A percentile compares a stretch with the other conserved stretches of the same genome.
These are phyloP conservation scores for Myriosclerotinia scirpicola DNA, from an alignment of 2,329 filamentous ascomycete species.

Conservation along the genomic window DNA sequence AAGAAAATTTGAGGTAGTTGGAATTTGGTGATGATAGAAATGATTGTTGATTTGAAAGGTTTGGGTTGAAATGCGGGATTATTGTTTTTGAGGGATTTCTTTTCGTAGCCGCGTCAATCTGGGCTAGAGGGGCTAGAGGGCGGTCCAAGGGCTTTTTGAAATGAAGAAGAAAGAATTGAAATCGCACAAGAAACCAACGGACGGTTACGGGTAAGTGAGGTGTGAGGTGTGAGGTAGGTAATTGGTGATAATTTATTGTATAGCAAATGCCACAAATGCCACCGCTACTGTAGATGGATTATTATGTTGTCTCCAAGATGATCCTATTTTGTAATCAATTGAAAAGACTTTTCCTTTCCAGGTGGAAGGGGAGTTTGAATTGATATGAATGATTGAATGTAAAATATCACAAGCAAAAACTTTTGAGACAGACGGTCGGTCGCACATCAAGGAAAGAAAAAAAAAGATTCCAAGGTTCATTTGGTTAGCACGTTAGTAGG, in stretches of 20 bases:
- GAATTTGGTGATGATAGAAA: slow-evolving; percentile 11
- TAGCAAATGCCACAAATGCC: not conserved
- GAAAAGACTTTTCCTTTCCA: not conserved
- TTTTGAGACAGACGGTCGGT: not conserved
- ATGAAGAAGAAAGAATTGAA: slow-evolving; percentile 5
- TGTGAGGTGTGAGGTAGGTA: not conserved
- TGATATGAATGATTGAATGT: not conserved
- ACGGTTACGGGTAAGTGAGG: too few relatives aligned
- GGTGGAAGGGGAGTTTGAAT: not conserved
- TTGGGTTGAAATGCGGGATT: slow-evolving; percentile 32
- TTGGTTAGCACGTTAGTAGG: too few relatives aligned
- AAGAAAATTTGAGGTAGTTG: not conserved
- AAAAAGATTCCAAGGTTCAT: not conserved
- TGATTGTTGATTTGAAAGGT: slow-evolving; percentile 3
- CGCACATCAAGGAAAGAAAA: not conserved
- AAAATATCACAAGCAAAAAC: slow-evolving; percentile 8
- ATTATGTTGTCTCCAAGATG: not conserved
- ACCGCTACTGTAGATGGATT: not conserved
- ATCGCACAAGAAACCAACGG: not conserved
- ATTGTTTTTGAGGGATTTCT: slow-evolving; percentile 4
- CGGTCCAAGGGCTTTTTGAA: slow-evolving; percentile 10
- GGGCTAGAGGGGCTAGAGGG: not conserved
- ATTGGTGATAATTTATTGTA: too few relatives aligned
- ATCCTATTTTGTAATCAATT: not conserved
- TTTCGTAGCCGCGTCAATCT: slow-evolving; percentile 11